Percentiles rank a stretch among this genome's conserved stretches.
Conservation (phyloP, 805 yeast species). For the Maudiozyma turicensis region DNA sequence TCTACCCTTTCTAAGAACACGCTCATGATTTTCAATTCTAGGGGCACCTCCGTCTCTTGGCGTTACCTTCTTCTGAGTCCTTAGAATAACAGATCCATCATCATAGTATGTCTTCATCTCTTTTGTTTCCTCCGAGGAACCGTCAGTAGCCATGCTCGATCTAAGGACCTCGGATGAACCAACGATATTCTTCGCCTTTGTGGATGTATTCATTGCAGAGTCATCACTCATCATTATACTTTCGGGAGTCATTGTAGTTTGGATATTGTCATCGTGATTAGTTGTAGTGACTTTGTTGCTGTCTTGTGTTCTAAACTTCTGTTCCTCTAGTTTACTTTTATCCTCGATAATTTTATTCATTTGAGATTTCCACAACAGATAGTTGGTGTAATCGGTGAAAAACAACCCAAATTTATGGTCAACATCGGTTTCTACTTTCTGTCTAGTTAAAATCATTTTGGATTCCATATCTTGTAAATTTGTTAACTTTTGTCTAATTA, state of each 20-base stretch:
- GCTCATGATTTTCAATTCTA: conserved; percentile 24
- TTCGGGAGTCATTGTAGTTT: conserved; percentile 15
- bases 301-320: neutral
- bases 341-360: conserved; percentile 40
- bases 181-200: conserved; percentile 19
- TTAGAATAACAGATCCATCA: conserved; percentile 36
- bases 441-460: conserved; percentile 39
- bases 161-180: conserved; percentile 33
- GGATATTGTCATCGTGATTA: neutral
- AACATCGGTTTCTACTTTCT: conserved; percentile 42
- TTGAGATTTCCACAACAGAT: conserved; percentile 55
- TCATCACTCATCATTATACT: conserved; percentile 14
- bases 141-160: conserved; percentile 33
- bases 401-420: conserved; percentile 45
- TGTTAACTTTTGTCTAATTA: conserved; percentile 25
- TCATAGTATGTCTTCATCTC: conserved; percentile 30
- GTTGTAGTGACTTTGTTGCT: neutral
- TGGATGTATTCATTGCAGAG: neutral
- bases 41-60: conserved; percentile 34
- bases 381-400: conserved; percentile 56
- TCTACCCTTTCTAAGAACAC: conserved; percentile 9
- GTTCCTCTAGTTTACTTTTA: neutral
- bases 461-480: conserved; percentile 19
- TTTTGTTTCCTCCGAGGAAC: conserved; percentile 34
- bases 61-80: conserved; percentile 30